A percentile compares a stretch with the other conserved stretches of the same genome.
These are phyloP conservation scores for Capronia americana DNA, from an alignment of 2,329 filamentous ascomycete genomes.

Conservation along the genomic window DNA sequence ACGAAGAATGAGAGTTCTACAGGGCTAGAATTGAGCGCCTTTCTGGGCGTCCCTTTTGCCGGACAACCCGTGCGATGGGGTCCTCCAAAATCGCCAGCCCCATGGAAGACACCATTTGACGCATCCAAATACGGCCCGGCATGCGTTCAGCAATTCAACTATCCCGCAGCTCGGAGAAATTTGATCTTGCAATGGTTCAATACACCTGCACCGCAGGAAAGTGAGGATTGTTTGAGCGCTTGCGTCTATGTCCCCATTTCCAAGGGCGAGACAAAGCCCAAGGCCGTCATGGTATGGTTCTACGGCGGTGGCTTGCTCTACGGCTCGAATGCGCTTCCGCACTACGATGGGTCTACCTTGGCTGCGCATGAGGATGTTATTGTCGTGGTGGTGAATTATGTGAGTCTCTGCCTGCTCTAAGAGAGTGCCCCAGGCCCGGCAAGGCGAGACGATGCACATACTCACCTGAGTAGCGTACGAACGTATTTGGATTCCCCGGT, in stretches of 20 bases:
- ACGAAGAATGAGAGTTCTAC: conserved; percentile 37
- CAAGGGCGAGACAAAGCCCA: conserved; percentile 1
- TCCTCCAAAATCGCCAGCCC: conserved; percentile 31
- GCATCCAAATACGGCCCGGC: conserved; percentile 40
- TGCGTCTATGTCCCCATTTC: conserved; percentile 51
- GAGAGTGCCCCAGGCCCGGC: background rate
- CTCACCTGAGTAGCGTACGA: conserved; percentile 34
- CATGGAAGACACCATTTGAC: conserved; percentile 34
- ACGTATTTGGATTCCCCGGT: conserved; percentile 50
- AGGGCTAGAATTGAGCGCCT: conserved; percentile 39
- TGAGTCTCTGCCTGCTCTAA: background rate
- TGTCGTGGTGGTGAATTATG: conserved; percentile 46
- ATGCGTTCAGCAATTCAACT: conserved; percentile 42
- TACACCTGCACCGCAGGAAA: conserved; percentile 37
- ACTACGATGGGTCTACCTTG: conserved; percentile 44
- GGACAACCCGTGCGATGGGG: conserved; percentile 38
- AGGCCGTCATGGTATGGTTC: conserved; percentile 50
- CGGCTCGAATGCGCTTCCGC: conserved; percentile 38
- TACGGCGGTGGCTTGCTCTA: conserved; percentile 49
- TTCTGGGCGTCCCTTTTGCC: conserved; percentile 44
- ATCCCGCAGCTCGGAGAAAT: conserved; percentile 20
- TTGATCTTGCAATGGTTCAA: conserved; percentile 38
- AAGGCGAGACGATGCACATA: background rate
- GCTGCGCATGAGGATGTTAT: conserved; percentile 46
- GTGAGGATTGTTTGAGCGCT: conserved; percentile 50